phyloP scores from a whole-genome alignment of 31 red algal species.

The Porphyra umbilicalis region DNA sequence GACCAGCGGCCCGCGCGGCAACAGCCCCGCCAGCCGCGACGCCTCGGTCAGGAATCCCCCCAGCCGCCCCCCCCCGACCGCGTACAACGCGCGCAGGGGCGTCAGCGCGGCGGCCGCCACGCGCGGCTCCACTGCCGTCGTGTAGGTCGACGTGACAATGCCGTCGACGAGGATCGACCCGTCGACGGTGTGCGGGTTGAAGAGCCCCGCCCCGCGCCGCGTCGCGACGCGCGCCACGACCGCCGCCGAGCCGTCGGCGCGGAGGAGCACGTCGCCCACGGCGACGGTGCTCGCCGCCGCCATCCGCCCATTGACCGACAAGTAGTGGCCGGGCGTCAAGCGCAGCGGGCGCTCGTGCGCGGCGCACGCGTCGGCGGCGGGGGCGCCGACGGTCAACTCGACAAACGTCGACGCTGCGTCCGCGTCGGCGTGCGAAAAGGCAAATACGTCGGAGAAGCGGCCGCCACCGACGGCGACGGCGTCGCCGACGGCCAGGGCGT shows the following conservation, averaged over 20 bases:
- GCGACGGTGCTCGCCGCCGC: conserved; percentile 3
- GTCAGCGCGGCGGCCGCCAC: neutral
- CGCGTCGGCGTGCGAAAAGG: conserved; percentile 28
- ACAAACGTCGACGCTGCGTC: conserved; percentile 3
- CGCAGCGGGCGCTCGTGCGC: neutral
- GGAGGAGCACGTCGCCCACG: conserved; percentile 13
- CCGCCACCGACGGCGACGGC: conserved; percentile 11
- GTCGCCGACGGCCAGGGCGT: conserved; percentile 30
- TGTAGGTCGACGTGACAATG: neutral
- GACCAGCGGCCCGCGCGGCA: neutral
- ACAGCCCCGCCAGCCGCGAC: neutral
- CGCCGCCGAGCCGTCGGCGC: conserved; percentile 8
- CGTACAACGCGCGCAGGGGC: conserved; percentile 15
- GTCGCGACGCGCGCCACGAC: conserved; percentile 1
- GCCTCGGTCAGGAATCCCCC: neutral
- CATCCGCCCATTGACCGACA: conserved; percentile 5
- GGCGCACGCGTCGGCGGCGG: neutral
- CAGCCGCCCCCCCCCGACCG: neutral
- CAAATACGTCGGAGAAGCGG: conserved; percentile 28
- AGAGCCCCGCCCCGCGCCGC: neutral
- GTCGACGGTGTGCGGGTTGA: neutral
- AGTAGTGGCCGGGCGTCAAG: conserved; percentile 9
- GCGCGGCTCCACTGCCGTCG: neutral
- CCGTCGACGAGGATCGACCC: neutral
- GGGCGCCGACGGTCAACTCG: neutral